Evolutionary conservation across 2,329 filamentous ascomycete species (phyloP).

Genomic region (Hawksworthiomyces lignivorus): DNA sequence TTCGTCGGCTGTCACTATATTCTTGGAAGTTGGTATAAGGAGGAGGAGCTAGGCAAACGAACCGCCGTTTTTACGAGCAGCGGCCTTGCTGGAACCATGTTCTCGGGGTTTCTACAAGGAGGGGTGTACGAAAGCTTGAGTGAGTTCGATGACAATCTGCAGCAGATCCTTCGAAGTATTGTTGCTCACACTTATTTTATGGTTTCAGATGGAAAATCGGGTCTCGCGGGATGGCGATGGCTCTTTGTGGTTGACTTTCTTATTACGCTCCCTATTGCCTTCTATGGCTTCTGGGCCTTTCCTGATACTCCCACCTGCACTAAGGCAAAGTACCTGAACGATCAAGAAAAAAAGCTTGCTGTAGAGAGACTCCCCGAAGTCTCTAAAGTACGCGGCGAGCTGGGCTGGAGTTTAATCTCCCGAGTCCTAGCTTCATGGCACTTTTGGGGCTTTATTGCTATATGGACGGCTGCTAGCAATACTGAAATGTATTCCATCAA

Average conservation of each 20-base stretch:
- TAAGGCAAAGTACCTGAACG: background rate
- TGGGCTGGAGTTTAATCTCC: background rate
- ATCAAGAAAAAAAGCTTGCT: background rate
- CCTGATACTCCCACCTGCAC: constrained; percentile 10
- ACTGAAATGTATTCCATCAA: constrained; percentile 7
- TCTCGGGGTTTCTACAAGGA: constrained; percentile 27
- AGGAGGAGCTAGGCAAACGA: constrained; percentile 33
- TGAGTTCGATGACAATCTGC: too few relatives aligned
- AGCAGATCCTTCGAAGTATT: too few relatives aligned
- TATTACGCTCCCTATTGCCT: constrained; percentile 16
- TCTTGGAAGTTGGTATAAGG: constrained; percentile 35
- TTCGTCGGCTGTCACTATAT: constrained; percentile 27
- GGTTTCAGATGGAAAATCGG: background rate
- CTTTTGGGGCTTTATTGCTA: constrained; percentile 2
- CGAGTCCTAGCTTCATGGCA: constrained; percentile 6
- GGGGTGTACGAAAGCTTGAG: constrained; percentile 24
- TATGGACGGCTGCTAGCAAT: constrained; percentile 3
- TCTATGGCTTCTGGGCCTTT: constrained; percentile 14
- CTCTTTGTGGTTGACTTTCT: constrained; percentile 32
- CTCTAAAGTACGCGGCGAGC: background rate
- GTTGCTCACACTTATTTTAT: too few relatives aligned
- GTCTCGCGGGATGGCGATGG: constrained; percentile 28
- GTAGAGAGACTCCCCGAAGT: constrained; percentile 3
- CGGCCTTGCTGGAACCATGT: constrained; percentile 23
- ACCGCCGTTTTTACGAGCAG: constrained; percentile 31